phyloP scores from a whole-genome alignment of 495 filamentous ascomycete species.

The Poronia punctata region DNA sequence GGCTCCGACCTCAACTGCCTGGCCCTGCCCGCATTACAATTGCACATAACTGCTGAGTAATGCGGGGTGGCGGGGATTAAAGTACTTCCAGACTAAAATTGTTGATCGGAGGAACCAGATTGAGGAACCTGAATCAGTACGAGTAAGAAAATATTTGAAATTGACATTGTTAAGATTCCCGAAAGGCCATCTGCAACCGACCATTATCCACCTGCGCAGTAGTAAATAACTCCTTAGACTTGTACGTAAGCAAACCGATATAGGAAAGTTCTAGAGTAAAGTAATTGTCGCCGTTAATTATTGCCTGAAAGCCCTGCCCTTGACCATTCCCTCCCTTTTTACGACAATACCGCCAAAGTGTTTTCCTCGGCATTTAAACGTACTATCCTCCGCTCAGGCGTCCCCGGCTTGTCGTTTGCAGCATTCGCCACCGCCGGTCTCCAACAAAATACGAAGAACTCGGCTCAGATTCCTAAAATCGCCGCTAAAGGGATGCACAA shows the following conservation, averaged over 20 bases:
- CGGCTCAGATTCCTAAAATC: slow-evolving; percentile 41
- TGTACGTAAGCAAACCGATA: too few species aligned
- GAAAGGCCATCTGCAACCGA: not conserved
- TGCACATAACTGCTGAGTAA: slow-evolving; percentile 13
- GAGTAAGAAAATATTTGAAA: slow-evolving; percentile 6
- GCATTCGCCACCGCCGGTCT: slow-evolving; percentile 54
- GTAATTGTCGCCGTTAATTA: not conserved
- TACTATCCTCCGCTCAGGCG: slow-evolving; percentile 47
- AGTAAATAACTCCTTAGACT: too few species aligned
- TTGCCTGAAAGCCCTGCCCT: not conserved
- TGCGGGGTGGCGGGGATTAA: slow-evolving; percentile 19
- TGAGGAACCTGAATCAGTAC: not conserved
- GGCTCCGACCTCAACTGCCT: not conserved
- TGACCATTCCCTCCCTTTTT: not conserved
- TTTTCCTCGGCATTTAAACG: slow-evolving; percentile 70
- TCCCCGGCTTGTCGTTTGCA: slow-evolving; percentile 51
- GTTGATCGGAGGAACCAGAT: slow-evolving; percentile 1
- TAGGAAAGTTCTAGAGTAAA: slow-evolving; percentile 1
- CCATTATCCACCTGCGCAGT: not conserved
- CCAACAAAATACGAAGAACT: slow-evolving; percentile 57
- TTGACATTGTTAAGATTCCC: slow-evolving; percentile 6
- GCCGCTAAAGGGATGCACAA: slow-evolving; percentile 62
- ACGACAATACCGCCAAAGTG: slow-evolving; percentile 60
- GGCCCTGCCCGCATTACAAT: not conserved
- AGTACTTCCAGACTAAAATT: too few species aligned